A percentile compares a stretch with the other conserved stretches of the same genome.
Conservation (phyloP, 2,329 filamentous ascomycete species). For the Xylariaceae sp. region DNA sequence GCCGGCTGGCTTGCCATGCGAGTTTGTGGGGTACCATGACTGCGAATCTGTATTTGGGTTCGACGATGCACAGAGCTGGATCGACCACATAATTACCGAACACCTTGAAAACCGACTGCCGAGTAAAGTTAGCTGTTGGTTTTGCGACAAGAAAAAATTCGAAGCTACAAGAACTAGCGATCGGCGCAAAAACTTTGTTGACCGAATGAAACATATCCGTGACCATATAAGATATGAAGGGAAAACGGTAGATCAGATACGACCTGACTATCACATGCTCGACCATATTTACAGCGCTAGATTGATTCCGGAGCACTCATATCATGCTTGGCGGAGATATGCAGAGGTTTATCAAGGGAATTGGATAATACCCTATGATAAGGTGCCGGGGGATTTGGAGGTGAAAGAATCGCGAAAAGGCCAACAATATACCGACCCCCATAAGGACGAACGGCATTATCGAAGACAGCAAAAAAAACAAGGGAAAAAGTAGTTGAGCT, state of each 20-base stretch:
- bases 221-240: slow-evolving; percentile 47
- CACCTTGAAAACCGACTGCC: slow-evolving; percentile 49
- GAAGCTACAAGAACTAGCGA: slow-evolving; percentile 23
- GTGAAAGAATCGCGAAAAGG: background rate
- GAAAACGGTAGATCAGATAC: slow-evolving; percentile 57
- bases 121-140: slow-evolving; percentile 52
- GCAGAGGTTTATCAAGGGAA: slow-evolving; percentile 15
- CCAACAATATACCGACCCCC: background rate
- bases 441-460: background rate
- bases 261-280: slow-evolving; percentile 86
- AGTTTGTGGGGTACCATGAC: slow-evolving; percentile 45
- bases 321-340: slow-evolving; percentile 1
- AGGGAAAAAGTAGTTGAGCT: slow-evolving; percentile 1
- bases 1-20: slow-evolving; percentile 49
- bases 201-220: slow-evolving; percentile 58
- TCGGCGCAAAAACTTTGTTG: slow-evolving; percentile 39
- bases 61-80: slow-evolving; percentile 50
- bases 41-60: slow-evolving; percentile 49
- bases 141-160: slow-evolving; percentile 51
- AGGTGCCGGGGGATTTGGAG: background rate
- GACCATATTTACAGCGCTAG: slow-evolving; percentile 61
- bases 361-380: slow-evolving; percentile 1
- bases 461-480: slow-evolving; percentile 2
- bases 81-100: slow-evolving; percentile 48
- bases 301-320: slow-evolving; percentile 21